Evolutionary conservation across 345 rosid genomes (phyloP), one percentile per base, ranked within the genome.

Genomic region (Turnera subulata): DNA sequence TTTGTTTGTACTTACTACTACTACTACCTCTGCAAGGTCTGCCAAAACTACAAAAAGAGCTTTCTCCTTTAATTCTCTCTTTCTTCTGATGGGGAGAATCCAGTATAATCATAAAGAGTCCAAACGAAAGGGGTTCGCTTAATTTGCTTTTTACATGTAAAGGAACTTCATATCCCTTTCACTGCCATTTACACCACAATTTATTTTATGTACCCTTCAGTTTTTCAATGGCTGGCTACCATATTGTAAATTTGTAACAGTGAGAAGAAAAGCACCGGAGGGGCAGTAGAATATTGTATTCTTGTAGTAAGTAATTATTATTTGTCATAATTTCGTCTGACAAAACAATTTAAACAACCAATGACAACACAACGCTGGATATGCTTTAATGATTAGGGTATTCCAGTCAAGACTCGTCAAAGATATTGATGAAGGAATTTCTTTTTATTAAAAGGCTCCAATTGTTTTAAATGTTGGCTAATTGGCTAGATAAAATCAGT

Each of bases 311-410:
- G 5, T 29, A 4, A 29, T 3, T 29, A 29, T 4, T 29, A 29
- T 29, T 29, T 29, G 8, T 29, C 35, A 29, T 62, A 55, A 55
- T 69, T 72, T 55, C 25, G 20, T 68, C 77, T 65, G 69, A 61
- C 61, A 58, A 59, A 55, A 45, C 47, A 59, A 55, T 51, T 42
- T 48, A 66, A 46, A 66, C 53, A 50, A 68, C 65, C 62, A 54
- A 72, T 62, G 74, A 55, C 64, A 54, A 62, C 68, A 54, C 59
- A 61, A 48, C 39, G 48, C 45, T 46, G n/a, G n/a, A 10, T 46
- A 63, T 64, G 71, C 76, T 76, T 68, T 72, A 64, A 72, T 68
- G 66, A 76, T 65, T 68, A 62, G 68, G 4, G n/a, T 68, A 47
- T 53, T 45, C 57, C 50, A 32, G 15, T 58, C 47, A 35, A 53